Percentiles rank a stretch among this genome's conserved stretches.
Evolutionary conservation across 2,329 filamentous ascomycete species (phyloP).

Genomic region (Diplodia intermedia): DNA sequence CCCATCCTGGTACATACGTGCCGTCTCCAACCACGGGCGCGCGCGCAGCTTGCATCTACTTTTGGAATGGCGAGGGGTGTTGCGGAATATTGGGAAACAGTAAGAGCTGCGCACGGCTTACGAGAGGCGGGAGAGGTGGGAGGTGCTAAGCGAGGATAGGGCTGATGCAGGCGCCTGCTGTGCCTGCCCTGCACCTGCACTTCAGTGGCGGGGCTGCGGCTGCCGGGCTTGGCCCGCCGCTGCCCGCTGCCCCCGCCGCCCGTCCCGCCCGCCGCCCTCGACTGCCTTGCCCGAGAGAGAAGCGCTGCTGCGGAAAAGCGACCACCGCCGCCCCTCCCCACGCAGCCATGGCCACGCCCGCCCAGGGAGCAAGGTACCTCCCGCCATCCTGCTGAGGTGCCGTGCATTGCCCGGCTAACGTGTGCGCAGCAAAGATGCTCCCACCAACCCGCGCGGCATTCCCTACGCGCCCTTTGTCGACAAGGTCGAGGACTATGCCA

Average conservation of each 20-base stretch:
- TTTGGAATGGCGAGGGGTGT: not conserved
- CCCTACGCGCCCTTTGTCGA: slow-evolving; percentile 86
- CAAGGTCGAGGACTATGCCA: slow-evolving; percentile 86
- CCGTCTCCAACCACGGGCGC: not conserved
- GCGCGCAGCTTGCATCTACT: not conserved
- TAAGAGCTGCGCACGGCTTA: not conserved
- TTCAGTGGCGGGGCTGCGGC: not conserved
- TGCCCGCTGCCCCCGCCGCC: slow-evolving; percentile 2
- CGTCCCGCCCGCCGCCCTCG: slow-evolving; percentile 2
- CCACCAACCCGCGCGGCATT: slow-evolving; percentile 82
- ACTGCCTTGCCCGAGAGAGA: slow-evolving; percentile 21
- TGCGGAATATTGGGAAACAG: too few species aligned
- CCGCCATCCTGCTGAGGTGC: not conserved
- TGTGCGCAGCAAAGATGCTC: slow-evolving; percentile 50
- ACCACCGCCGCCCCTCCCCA: slow-evolving; percentile 26
- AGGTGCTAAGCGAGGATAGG: slow-evolving; percentile 3
- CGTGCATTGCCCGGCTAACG: too few species aligned
- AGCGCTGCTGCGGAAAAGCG: slow-evolving; percentile 21
- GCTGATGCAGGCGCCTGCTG: not conserved
- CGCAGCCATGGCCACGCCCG: slow-evolving; percentile 41
- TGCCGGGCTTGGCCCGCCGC: slow-evolving; percentile 3
- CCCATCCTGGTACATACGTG: not conserved
- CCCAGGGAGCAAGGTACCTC: slow-evolving; percentile 40
- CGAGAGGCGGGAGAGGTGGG: not conserved
- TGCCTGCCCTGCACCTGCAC: too few species aligned